These are phyloP conservation scores for Irpex sp. DNA, from an alignment of 1,284 basidiomycete species.

Conservation along the genomic window DNA sequence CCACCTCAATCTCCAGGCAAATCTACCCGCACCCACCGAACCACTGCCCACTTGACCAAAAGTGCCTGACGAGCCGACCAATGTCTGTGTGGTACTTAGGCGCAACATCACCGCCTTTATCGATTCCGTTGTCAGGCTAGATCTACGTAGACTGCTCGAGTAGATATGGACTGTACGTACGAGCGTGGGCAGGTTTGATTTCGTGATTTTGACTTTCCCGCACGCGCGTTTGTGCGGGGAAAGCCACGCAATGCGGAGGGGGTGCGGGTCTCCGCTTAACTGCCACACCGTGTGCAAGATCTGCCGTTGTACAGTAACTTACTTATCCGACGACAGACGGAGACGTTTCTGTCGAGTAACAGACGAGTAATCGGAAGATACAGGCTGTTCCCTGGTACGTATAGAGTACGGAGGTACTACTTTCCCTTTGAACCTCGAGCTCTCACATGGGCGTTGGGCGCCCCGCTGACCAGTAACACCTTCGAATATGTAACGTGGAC, in stretches of 20 bases:
- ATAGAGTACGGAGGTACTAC: no score
- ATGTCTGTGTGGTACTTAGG: slow-evolving; percentile 3
- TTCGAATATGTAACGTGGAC: no score
- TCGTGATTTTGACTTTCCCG: neutral
- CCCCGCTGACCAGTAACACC: no score
- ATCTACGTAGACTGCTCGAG: neutral
- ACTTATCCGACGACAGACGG: no score
- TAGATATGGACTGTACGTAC: no score
- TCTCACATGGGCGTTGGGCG: no score
- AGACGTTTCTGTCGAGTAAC: no score
- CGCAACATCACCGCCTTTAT: slow-evolving; percentile 6
- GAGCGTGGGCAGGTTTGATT: no score
- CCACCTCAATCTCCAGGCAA: neutral
- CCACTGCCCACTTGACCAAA: neutral
- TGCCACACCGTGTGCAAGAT: neutral
- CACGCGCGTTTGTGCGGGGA: neutral
- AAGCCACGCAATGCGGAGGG: neutral
- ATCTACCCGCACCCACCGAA: neutral
- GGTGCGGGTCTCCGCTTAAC: slow-evolving; percentile 10
- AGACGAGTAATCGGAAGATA: no score
- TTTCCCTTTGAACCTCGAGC: no score
- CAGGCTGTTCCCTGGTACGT: no score
- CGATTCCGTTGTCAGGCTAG: neutral
- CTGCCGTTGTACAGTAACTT: no score
- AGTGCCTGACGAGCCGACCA: slow-evolving; percentile 5